A percentile compares a stretch with the other conserved stretches of the same genome.
Evolutionary conservation across 805 yeast genomes (phyloP).

Genomic region (Kluyveromyces dobzhanskii): DNA sequence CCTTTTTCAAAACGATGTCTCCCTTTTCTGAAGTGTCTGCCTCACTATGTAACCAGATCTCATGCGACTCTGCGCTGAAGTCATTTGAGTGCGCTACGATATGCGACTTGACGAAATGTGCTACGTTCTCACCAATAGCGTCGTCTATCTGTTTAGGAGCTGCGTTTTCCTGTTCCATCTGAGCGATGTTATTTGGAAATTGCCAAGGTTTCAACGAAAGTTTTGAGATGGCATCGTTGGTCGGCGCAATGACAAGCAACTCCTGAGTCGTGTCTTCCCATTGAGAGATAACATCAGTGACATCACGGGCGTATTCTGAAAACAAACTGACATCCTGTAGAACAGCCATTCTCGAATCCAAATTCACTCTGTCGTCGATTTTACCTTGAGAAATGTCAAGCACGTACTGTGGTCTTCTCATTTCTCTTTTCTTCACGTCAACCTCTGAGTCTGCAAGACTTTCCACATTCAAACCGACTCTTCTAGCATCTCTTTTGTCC

Average conservation of each 20-base stretch:
- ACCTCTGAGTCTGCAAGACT: background rate
- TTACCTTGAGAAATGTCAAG: background rate
- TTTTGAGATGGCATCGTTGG: constrained; percentile 48
- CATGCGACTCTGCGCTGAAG: constrained; percentile 9
- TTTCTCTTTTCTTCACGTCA: background rate
- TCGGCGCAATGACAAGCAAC: constrained; percentile 62
- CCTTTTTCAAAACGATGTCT: constrained; percentile 30
- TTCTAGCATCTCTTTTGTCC: constrained; percentile 3
- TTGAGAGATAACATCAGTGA: constrained; percentile 38
- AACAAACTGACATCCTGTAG: constrained; percentile 46
- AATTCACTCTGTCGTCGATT: constrained; percentile 6
- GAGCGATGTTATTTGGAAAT: constrained; percentile 47
- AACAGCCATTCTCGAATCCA: constrained; percentile 27
- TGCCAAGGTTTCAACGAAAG: constrained; percentile 69
- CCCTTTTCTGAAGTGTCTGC: constrained; percentile 30
- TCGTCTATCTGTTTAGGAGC: constrained; percentile 40
- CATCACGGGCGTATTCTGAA: constrained; percentile 63
- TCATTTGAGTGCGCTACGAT: constrained; percentile 31
- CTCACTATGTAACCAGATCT: constrained; percentile 18
- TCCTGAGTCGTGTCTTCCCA: constrained; percentile 38
- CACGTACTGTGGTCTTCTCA: constrained; percentile 3
- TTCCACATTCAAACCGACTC: background rate
- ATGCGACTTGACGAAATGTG: constrained; percentile 56
- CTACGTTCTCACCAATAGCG: constrained; percentile 42
- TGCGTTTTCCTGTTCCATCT: constrained; percentile 16